Base-by-base conservation (phyloP, 148 eudicot species). In the Cornus kousa region DNA sequence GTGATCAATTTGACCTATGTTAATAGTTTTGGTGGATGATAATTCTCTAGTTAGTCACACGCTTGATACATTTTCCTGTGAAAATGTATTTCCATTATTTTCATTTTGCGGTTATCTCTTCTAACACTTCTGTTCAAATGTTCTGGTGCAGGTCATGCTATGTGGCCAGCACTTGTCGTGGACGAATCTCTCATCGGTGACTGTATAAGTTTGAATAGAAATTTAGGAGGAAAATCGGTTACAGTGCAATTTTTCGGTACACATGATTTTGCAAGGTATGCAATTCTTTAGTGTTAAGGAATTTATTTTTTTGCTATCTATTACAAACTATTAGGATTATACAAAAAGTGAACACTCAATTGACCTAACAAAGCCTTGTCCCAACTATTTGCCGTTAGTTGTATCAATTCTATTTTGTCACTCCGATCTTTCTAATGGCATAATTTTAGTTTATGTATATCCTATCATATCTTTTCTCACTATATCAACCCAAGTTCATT, bases 161-260 rank as follows among this genome's bases (percentile, higher is more conserved):
- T 86, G 88, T 96, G 99, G 99, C 99, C 99, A 37, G 98, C 99
- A 64, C 77, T 93, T 69, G 87, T 96, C 82, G 82, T 92, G 82
- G 91, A 92, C 66, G 98, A 91, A 74, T 87, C 95, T 81, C 86
- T 80, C 80, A 89, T 88, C 46, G 86, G 80, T 85, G 81, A 86
- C 55, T 82, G 88, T 68, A 93, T 85, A 86, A 97, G 97, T 60
- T 83, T 96, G 75, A 87, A 74, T 59, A 93, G 88, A 81, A 67
- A 64, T 81, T 83, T 88, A 8, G 98, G 93, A 73, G 90, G 89
- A 71, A 88, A 90, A 85, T 92, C 97, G 71, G 82, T 93, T 79
- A 88, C 92, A 72, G 99, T 96, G 80, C 99, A 96, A 75, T 96
- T 96, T 79, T 96, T 96, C 88, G 99, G 99, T 74, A 87, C 95